Base-by-base conservation (phyloP, 2,329 filamentous ascomycete species). In the Penicillium decumbens region DNA sequence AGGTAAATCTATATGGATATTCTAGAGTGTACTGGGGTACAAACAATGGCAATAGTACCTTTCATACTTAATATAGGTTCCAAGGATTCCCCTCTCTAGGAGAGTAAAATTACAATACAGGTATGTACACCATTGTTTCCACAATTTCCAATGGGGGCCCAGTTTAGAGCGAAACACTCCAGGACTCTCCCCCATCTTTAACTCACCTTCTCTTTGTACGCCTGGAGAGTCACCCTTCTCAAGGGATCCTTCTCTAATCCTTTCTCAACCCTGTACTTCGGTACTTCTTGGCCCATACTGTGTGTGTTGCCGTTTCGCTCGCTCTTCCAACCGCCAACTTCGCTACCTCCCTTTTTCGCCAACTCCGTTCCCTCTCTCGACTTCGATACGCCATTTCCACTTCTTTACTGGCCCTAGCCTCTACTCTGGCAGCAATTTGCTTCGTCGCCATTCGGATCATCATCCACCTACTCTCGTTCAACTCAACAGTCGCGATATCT, bases 261-360 rank as follows among this genome's bases (percentile, higher is more conserved):
- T 48, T 48, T 37, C 32, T 50, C 41, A 38, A 24, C 45, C 33
- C 35, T 40, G 42, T 50, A 45, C 42, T 49, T 48, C 42, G 50
- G 48, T 45, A 46, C 55, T 55, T 51, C 47, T 45, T 39, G 59
- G 58, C 57, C 18, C 53, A 64, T 64, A 65, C 65, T 65, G 63
- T 60, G 61, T 67, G 61, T 67, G 52, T 51, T 58, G 64, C 64
- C 65, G 51, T 58, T 59, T 54, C 65, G 45, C 58, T 68, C 65
- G 57, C 60, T 67, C 57, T 51, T 44, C 47, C 43, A 38, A 54
- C 47, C 50, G n/a, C 47, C 32, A 35, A 37, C 33, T 37, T 20
- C 33, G 33, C 18, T 37, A 4, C 39, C 50, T 45, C 54, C 45
- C 28, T 32, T 51, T 27, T 48, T 51, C 15, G 15, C 50, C 49